These are phyloP conservation scores for Ziziphus jujuba DNA, from an alignment of 306 rosid species.

Conservation along the genomic window DNA sequence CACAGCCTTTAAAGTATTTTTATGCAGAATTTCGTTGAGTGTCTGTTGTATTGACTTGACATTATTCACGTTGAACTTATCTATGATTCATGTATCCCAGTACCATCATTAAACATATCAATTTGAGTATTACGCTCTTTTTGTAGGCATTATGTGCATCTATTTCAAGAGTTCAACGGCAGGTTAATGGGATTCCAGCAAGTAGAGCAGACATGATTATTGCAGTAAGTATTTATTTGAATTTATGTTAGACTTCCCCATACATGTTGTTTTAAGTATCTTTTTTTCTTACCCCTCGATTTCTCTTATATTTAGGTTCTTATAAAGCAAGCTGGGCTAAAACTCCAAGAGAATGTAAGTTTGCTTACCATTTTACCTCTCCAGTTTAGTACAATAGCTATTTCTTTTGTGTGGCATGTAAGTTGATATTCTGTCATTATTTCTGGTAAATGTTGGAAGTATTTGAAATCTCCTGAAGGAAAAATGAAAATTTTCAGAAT, in stretches of 20 bases:
- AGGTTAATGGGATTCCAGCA: conserved; percentile 57
- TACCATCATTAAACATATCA: background rate
- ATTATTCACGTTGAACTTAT: no score
- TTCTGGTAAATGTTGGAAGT: conserved; percentile 5
- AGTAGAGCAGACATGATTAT: conserved; percentile 80
- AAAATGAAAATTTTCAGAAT: no score
- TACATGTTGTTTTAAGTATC: background rate
- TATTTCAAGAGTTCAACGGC: conserved; percentile 32
- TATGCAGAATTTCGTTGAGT: no score
- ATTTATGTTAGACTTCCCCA: background rate
- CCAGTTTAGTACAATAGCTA: conserved; percentile 1
- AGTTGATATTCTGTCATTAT: conserved; percentile 17
- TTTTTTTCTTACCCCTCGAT: conserved; percentile 19
- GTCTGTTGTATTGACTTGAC: no score
- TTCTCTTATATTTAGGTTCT: conserved; percentile 64
- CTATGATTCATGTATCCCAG: background rate
- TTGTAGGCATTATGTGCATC: conserved; percentile 79
- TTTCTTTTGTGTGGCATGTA: conserved; percentile 6
- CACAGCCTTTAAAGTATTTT: no score
- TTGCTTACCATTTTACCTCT: conserved; percentile 2
- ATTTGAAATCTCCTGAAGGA: conserved; percentile 13
- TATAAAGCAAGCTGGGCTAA: conserved; percentile 80
- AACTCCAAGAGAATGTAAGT: conserved; percentile 76
- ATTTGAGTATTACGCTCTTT: conserved; percentile 8
- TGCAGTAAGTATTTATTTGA: conserved; percentile 52